Evolutionary conservation across 1,284 basidiomycete genomes (phyloP), one percentile per base, ranked within the genome.

Genomic region (Naganishia liquefaciens): DNA sequence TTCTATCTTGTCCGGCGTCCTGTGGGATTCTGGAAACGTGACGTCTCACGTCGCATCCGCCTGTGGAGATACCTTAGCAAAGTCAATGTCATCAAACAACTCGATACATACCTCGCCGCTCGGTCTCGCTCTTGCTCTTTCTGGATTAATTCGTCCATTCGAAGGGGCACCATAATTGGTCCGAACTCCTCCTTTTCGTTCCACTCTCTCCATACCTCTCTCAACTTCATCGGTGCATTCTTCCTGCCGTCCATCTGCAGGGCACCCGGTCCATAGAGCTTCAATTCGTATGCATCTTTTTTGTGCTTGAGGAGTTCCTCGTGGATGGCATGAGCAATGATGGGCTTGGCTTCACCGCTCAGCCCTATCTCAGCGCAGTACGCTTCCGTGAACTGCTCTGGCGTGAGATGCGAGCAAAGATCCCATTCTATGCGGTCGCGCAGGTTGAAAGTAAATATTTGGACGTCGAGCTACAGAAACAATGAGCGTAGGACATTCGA

Each of bases 341-440:
- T 84, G 3, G 93, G 90, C 13, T 88, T 78, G 0, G 93, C 91
- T 76, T 96, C 93, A 30, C 91, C 90, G 0, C 88, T 84, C 1
- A 99, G 83, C 2, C 93, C 93, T 9, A 98, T 85, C 71, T 99
- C 95, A 42, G 84, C 78, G 73, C 90, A 93, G 54, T 97, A 88
- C 65, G 86, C 86, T 42, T 81, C 79, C 0, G 95, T 87, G 73
- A 98, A 99, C 1, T 82, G 82, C 74, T 95, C 89, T 0, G 95
- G 95, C 0, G 93, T 94, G 19, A 98, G 85, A 0, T 89, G 84
- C 0, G 94, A 97, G 37, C 92, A 86, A 7, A 99, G 84, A 78
- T 99, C 95, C 96, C 96, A 99, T 79, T 99, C 96, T 72, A 99
- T 91, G 70, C 94, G 90, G 80, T 99, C 95, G 64, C 89, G 83